Evolutionary conservation across 2,329 filamentous ascomycete species (phyloP), one percentile per base, ranked within the genome.

Genomic region (Metarhizium album): DNA sequence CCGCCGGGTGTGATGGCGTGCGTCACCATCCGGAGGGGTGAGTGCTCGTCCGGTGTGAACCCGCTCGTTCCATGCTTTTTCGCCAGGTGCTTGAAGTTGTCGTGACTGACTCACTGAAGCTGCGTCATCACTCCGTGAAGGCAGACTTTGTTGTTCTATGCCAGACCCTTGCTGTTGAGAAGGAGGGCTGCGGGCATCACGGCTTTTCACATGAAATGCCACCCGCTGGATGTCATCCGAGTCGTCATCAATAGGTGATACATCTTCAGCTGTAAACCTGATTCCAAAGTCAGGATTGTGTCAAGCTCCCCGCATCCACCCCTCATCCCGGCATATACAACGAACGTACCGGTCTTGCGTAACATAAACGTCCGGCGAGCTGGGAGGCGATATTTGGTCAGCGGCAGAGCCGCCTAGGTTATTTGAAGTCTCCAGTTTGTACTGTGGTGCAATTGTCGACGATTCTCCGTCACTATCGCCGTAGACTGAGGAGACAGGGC

Each of bases 401-500:
- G 79, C 43, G 70, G 74, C 62, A 78, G 46, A 29, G 46, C 58
- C 63, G 46, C 58, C 53, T 53, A 60, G 58, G 54, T 59, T 60
- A 55, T 55, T 55, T 53, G 55, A 57, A 53, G 61, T 56, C 53
- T 59, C 60, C 51, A 57, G 57, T 48, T 58, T 59, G 51, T 54
- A 54, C 42, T 53, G 74, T 45, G 81, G 80, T 51, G 54, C 49
- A n/a, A 54, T 47, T 33, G 56, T 51, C n/a, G 55, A 54, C 42
- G 45, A 40, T 48, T 57, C 53, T 46, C 46, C 52, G 54, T 56
- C 52, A 49, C 51, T 56, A 62, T 86, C 46, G 40, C 53, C 59
- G 54, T 63, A 84, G 45, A 82, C 57, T 16, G 83, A 84, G 31
- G 82, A 84, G 6, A 70, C 57, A n/a, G 76, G 74, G 40, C 75